A percentile compares a stretch with the other conserved stretches of the same genome.
phyloP scores from a whole-genome alignment of 2,329 filamentous ascomycete genomes.

The Mycosphaerella sp. region DNA sequence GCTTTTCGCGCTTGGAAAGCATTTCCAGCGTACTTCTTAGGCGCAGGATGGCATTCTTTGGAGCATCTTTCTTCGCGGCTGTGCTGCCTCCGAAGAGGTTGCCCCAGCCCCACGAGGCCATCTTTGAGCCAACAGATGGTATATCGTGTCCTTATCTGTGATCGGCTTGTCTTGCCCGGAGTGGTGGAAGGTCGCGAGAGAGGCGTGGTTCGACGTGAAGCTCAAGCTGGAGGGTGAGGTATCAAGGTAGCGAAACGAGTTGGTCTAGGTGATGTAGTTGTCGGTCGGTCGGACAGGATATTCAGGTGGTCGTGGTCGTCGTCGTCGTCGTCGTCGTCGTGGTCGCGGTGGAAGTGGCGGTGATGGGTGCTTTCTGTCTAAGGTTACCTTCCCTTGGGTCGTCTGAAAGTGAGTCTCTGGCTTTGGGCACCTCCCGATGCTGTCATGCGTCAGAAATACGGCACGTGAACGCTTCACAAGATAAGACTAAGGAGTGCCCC shows the following conservation, averaged over 20 bases:
- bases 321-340: slow-evolving; percentile 1
- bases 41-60: slow-evolving; percentile 92
- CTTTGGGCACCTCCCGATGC: not conserved
- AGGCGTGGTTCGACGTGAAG: not conserved
- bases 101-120: slow-evolving; percentile 53
- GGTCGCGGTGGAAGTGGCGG: not conserved
- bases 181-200: not conserved
- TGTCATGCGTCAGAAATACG: not conserved
- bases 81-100: slow-evolving; percentile 74
- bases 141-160: not conserved
- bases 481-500: not conserved
- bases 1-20: slow-evolving; percentile 92
- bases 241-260: not conserved
- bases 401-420: not conserved
- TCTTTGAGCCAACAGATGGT: not conserved
- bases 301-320: not conserved
- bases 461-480: not conserved
- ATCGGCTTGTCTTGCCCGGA: not conserved
- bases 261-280: too few relatives aligned
- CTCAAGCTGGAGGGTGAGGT: not conserved
- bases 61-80: slow-evolving; percentile 82
- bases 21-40: slow-evolving; percentile 89
- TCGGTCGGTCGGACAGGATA: too few relatives aligned
- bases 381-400: not conserved
- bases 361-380: too few relatives aligned